Base-by-base conservation (phyloP, 1,139 yeast genomes). In the Yamadazyma sp. region DNA sequence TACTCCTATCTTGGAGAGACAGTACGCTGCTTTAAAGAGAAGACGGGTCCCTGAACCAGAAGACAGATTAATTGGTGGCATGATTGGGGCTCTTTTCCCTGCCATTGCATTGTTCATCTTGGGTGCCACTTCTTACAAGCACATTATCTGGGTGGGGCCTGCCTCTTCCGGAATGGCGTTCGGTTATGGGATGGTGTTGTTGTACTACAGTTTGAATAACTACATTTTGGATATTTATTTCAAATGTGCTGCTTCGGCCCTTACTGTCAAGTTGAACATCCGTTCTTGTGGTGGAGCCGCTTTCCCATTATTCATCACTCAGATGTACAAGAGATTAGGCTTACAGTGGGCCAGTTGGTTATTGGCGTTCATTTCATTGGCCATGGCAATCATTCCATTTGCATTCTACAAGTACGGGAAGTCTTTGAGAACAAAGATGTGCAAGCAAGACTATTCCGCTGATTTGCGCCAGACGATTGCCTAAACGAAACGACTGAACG, bases 71-170 rank as follows among this genome's bases (percentile, higher is more conserved):
- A 55, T 86, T 38, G 96, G 96, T 49, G 95, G 95, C 32, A 83
- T 87, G 87, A 69, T 89, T 48, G 96, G 96, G 40, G 77, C 94
- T 25, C 95, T 95, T 24, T 86, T 87, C 69, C 89, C 95, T 17
- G 91, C 95, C 23, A 81, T 86, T 58, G 86, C 96, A 0, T 68
- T 88, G 43, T 88, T 89, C 70, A 87, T 88, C 51, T 70, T 88
- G 40, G 97, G 96, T 58, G 95, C 96, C 15, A 88, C 96, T 4
- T 81, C 95, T 0, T 80, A 75, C 53, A 77, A 84, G 49, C 83
- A 81, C 50, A 75, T 88, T 47, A 82, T 87, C 44, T 88, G 96
- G 95, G 96, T 89, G 30, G 96, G 95, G 18, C 96, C 96, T 12
- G 94, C 96, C 6, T 85, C 95, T 18, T 76, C 95, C 2, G 96